phyloP scores from a whole-genome alignment of 768 basidiomycete species.

The Glaciozyma martinii region DNA sequence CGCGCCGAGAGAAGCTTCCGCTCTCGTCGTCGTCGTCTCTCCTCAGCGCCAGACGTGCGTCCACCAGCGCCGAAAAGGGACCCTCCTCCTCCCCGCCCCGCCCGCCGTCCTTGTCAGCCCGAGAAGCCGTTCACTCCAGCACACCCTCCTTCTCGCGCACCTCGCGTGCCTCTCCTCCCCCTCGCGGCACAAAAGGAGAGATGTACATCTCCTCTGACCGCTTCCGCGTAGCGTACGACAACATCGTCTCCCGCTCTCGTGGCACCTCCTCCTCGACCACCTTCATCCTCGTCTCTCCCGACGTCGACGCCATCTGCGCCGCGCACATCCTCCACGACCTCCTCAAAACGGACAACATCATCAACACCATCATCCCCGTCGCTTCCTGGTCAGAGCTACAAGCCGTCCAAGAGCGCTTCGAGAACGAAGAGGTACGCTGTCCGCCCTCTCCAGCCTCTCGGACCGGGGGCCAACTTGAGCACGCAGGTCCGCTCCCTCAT shows the following conservation, averaged over 20 bases:
- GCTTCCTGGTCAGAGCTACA: conserved; percentile 73
- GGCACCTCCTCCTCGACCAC: conserved; percentile 54
- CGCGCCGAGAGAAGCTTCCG: too few relatives aligned
- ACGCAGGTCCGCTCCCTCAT: conserved; percentile 75
- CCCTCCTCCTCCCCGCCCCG: too few relatives aligned
- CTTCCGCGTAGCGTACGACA: conserved; percentile 63
- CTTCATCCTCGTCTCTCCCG: conserved; percentile 74
- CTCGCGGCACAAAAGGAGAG: neutral
- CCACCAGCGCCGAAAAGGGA: too few relatives aligned
- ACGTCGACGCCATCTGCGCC: conserved; percentile 86
- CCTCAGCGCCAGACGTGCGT: too few relatives aligned
- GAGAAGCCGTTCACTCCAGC: too few relatives aligned
- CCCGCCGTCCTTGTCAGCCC: too few relatives aligned
- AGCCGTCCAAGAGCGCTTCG: conserved; percentile 55
- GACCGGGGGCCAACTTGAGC: neutral
- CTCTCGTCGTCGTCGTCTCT: too few relatives aligned
- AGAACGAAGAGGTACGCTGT: conserved; percentile 45
- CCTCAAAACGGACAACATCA: conserved; percentile 9
- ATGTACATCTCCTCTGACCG: conserved; percentile 13
- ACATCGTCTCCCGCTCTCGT: conserved; percentile 47
- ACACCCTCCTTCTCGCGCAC: too few relatives aligned
- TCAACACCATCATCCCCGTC: conserved; percentile 55
- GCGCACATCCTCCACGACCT: conserved; percentile 17
- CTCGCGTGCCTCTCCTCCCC: too few relatives aligned
- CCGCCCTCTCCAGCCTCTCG: neutral